These are phyloP conservation scores for Naumovozyma dairenensis DNA, from an alignment of 805 yeast species.

Conservation along the genomic window DNA sequence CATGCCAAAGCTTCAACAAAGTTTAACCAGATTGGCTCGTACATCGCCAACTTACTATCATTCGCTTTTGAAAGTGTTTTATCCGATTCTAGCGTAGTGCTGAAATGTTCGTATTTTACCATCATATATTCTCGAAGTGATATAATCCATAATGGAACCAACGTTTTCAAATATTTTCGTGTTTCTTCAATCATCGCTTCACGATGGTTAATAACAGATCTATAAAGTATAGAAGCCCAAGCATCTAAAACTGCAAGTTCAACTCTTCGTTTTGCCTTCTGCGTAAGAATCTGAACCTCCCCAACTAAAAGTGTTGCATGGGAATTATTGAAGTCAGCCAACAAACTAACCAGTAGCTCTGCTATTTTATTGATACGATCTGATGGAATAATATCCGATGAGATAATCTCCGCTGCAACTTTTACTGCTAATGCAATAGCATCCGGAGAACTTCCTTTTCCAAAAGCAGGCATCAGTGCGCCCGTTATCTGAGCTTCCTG, in stretches of 20 bases:
- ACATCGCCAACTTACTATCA: constrained; percentile 24
- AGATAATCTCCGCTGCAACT: constrained; percentile 67
- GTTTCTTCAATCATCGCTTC: constrained; percentile 41
- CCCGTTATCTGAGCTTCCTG: constrained; percentile 92
- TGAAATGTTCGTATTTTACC: constrained; percentile 42
- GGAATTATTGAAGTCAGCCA: constrained; percentile 41
- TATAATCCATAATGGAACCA: constrained; percentile 74
- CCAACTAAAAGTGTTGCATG: constrained; percentile 39
- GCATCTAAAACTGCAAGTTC: constrained; percentile 55
- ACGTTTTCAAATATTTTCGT: constrained; percentile 44
- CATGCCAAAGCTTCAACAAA: constrained; percentile 67
- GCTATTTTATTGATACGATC: constrained; percentile 46
- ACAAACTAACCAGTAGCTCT: constrained; percentile 52
- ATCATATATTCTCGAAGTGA: constrained; percentile 66
- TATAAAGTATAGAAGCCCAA: constrained; percentile 55
- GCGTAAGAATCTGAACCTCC: constrained; percentile 40
- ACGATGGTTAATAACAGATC: constrained; percentile 19
- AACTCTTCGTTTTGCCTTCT: constrained; percentile 40
- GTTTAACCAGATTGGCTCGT: constrained; percentile 57
- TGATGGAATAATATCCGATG: constrained; percentile 45
- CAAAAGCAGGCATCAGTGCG: constrained; percentile 81
- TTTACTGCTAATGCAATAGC: constrained; percentile 70
- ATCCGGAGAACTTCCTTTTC: constrained; percentile 57
- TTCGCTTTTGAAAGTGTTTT: constrained; percentile 6
- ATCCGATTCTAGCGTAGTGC: constrained; percentile 22